Base-by-base conservation (phyloP, 768 basidiomycete genomes). In the Kwoniella heveanensis region DNA sequence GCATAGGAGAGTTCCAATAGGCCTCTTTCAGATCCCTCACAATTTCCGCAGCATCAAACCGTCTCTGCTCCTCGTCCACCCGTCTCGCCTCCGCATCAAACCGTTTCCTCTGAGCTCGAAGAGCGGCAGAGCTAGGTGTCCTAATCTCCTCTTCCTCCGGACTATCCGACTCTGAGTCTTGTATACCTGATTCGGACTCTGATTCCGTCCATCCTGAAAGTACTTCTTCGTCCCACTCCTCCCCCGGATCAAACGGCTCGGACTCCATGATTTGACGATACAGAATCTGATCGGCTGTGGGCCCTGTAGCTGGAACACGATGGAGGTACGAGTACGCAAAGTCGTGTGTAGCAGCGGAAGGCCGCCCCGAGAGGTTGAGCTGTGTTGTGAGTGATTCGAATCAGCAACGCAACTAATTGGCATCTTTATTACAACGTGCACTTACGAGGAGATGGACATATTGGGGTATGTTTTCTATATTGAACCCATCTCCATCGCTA, bases 371-470 rank as follows among this genome's bases (percentile, higher is more conserved):
- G 26, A 77, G 66, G 36, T 65, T 70, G 15, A 77, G 67, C 73
- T 75, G 52, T 32, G 17, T 36, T 25, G 39, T 15, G 13, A 30
- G 26, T 10, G 17, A 51, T 36, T 17, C 21, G 24, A 32, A 39
- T 7, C 24, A 32, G n/a, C 49, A 30, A 5, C 30, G 3, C n/a
- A 29, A 46, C n/a, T n/a, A n/a, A n/a, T n/a, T n/a, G n/a, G n/a
- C n/a, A n/a, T n/a, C n/a, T n/a, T 12, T 21, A 24, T 13, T 22
- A 3, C 44, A 37, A n/a, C 27, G 51, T 9, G 24, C n/a, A 61
- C 66, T 30, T 44, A 72, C 73, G 3, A 76, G 57, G 5, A 76
- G 36, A 36, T 74, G 75, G 0, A 77, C 54, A 64, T 77, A 69
- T 46, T 72, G 69, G 25, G 75, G 70, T 7, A 77, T 19, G 54